Base-by-base conservation (phyloP, 2,329 filamentous ascomycete genomes). In the Xenoacremonium recifei region DNA sequence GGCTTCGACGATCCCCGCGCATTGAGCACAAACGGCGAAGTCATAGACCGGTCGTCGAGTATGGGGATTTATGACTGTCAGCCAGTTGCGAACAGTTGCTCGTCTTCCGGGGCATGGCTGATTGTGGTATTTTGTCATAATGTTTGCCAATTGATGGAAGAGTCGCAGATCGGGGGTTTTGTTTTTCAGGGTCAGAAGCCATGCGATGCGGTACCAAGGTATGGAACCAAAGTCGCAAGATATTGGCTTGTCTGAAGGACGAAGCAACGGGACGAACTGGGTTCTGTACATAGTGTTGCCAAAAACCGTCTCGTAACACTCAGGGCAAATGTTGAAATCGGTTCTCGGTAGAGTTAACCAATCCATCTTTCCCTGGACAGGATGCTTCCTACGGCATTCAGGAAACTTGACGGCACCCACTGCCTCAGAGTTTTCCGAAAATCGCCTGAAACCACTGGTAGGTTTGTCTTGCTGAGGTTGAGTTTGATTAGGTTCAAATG, bases 181-280 rank as follows among this genome's bases (percentile, higher is more conserved):
- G 51, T 88, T 80, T 63, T 90, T 89, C 39, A 87, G 69, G 3
- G 84, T 91, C 48, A 95, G 74, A 3, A 91, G 74, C 81, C 87
- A 95, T 1, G 90, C 90, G 29, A 96, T 81, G 20, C 88, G 82
- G 55, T 89, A 85, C 89, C 90, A 96, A 1, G 85, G 80, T 1
- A 74, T 76, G 11, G 80, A 76, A 21, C 87, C 88, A 64, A 96
- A 89, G 50, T 90, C 85, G 66, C 92, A 97, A 34, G 77, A 72
- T 6, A 87, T 74, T 34, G 79, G 73, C 30, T 74, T 70, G 12
- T 79, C 75, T 3, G 75, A 69, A 4, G 79, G 71, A 13, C 82
- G 79, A 21, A 80, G 73, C 25, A 80, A 79, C 2, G 66, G 65
- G 21, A 68, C 61, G 55, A 96, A 89, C 23, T 81, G 72, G 13